Conservation (phyloP, 345 rosid species). For the Sonneratia caseolaris region DNA sequence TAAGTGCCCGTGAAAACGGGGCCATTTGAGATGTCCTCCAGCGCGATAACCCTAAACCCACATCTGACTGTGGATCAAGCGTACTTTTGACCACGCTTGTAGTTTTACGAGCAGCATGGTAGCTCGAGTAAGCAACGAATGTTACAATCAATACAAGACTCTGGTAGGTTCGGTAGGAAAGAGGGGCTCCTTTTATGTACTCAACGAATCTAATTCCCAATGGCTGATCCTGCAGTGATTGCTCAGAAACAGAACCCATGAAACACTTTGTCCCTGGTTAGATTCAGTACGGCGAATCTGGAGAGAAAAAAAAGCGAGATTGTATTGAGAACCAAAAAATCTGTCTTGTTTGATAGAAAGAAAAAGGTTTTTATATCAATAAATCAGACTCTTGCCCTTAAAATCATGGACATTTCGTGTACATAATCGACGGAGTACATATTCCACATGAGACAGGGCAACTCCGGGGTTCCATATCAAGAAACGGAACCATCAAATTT, state of each 20-base stretch:
- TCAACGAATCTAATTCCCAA: conserved; percentile 58
- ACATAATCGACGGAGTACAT: no score
- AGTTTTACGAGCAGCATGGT: conserved; percentile 76
- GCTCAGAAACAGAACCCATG: conserved; percentile 46
- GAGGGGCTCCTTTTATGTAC: conserved; percentile 27
- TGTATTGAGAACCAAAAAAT: not conserved
- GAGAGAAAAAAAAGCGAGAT: not conserved
- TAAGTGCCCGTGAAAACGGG: conserved; percentile 19
- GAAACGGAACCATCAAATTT: no score
- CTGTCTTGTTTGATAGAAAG: not conserved
- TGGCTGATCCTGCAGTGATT: conserved; percentile 16
- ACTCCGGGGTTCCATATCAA: no score
- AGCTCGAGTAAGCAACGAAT: conserved; percentile 66
- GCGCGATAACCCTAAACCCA: conserved; percentile 13
- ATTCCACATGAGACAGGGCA: no score
- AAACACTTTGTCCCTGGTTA: conserved; percentile 2
- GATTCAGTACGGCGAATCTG: not conserved
- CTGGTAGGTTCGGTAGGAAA: conserved; percentile 63
- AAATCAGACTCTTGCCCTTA: no score
- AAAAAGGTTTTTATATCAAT: no score
- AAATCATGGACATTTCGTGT: no score
- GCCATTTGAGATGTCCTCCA: conserved; percentile 17
- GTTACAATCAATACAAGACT: conserved; percentile 66
- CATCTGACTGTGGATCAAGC: conserved; percentile 55
- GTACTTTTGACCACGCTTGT: conserved; percentile 84